A percentile compares a stretch with the other conserved stretches of the same genome.
Evolutionary conservation across 306 rosid genomes (phyloP).

Genomic region (Carpinus fangiana): DNA sequence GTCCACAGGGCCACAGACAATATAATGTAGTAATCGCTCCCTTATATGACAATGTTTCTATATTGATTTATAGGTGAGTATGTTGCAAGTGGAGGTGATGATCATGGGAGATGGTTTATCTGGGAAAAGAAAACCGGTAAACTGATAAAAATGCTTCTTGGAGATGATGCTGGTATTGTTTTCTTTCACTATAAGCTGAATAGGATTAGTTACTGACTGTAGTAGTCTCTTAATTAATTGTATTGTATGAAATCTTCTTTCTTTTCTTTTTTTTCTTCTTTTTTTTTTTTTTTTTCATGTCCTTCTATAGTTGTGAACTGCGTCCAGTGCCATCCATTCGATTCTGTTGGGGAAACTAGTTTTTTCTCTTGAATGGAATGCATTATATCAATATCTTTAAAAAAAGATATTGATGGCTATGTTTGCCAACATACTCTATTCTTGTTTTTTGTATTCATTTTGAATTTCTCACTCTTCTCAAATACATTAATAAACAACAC

Average conservation of each 20-base stretch:
- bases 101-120: conserved; percentile 96
- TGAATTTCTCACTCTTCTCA: no score
- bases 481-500: no score
- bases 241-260: conserved; percentile 29
- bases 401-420: no score
- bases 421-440: no score
- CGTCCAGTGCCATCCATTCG: conserved; percentile 88
- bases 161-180: conserved; percentile 79
- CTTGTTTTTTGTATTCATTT: no score
- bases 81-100: conserved; percentile 98
- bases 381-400: no score
- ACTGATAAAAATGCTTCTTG: conserved; percentile 79
- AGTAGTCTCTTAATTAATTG: conserved; percentile 6
- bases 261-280: no score
- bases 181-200: background rate
- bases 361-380: no score
- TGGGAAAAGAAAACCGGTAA: conserved; percentile 96
- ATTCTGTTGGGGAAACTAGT: conserved; percentile 91
- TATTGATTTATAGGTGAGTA: conserved; percentile 69
- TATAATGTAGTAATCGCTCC: conserved; percentile 10
- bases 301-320: conserved; percentile 82
- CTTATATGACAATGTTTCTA: conserved; percentile 6
- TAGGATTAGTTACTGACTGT: conserved; percentile 7
- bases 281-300: conserved; percentile 22
- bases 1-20: conserved; percentile 16